These are phyloP conservation scores for Cystofilobasidium capitatum DNA, from an alignment of 768 basidiomycete species.

Conservation along the genomic window DNA sequence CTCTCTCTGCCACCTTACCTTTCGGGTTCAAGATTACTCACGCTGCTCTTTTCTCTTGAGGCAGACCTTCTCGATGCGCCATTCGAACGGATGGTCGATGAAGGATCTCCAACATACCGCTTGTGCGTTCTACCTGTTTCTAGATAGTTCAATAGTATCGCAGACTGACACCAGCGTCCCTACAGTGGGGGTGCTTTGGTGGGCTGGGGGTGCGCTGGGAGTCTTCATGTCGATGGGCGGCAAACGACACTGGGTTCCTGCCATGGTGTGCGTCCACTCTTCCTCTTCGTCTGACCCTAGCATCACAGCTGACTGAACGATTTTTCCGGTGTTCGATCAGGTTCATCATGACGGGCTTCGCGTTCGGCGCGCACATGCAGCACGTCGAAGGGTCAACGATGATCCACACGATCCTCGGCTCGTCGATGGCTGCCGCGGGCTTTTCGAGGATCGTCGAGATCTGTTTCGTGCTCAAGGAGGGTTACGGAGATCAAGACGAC, in stretches of 20 bases:
- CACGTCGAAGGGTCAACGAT: conserved; percentile 72
- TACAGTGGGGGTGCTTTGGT: conserved; percentile 46
- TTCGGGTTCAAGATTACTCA: no score
- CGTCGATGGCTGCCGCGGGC: conserved; percentile 63
- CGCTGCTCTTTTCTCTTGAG: not conserved
- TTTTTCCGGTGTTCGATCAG: conserved; percentile 44
- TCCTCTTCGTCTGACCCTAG: not conserved
- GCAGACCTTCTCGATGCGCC: conserved; percentile 23
- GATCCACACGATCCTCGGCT: conserved; percentile 42
- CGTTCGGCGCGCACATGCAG: conserved; percentile 83
- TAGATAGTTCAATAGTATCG: not conserved
- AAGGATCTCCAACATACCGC: conserved; percentile 25
- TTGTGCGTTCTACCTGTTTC: not conserved
- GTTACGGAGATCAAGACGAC: conserved; percentile 29
- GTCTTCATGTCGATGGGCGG: conserved; percentile 71
- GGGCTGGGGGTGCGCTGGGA: conserved; percentile 82
- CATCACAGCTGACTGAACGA: not conserved
- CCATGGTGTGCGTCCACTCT: conserved; percentile 51
- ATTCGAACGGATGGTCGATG: conserved; percentile 23
- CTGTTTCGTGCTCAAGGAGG: conserved; percentile 53
- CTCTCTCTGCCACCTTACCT: not conserved
- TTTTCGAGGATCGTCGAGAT: conserved; percentile 70
- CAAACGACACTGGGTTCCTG: conserved; percentile 73
- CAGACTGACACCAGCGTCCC: not conserved
- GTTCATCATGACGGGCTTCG: conserved; percentile 85